phyloP scores from a whole-genome alignment of 2,329 filamentous ascomycete genomes.

The Arachnopeziza araneosa region DNA sequence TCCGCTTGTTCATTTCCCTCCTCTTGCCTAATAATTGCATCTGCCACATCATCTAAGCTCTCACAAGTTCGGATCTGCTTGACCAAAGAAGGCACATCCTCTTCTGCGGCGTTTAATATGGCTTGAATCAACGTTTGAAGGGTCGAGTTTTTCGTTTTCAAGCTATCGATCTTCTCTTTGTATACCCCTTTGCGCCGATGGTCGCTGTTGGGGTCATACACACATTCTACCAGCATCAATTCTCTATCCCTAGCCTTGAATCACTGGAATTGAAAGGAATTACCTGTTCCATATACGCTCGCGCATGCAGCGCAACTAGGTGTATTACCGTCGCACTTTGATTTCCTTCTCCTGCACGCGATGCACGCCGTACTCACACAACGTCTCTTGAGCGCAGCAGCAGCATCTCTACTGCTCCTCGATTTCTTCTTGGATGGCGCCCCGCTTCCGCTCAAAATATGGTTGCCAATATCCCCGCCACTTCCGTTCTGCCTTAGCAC shows the following conservation, averaged over 20 bases:
- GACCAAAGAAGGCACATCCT: constrained; percentile 78
- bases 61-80: constrained; percentile 83
- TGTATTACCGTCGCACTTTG: constrained; percentile 85
- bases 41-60: constrained; percentile 33
- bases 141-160: constrained; percentile 82
- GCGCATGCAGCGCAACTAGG: constrained; percentile 94
- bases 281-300: constrained; percentile 75
- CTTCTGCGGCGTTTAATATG: constrained; percentile 84
- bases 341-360: constrained; percentile 72
- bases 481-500: constrained; percentile 11
- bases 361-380: constrained; percentile 84
- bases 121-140: constrained; percentile 90
- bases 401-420: constrained; percentile 26
- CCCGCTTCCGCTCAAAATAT: constrained; percentile 4
- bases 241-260: background rate
- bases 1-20: constrained; percentile 30
- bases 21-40: constrained; percentile 29
- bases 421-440: constrained; percentile 26
- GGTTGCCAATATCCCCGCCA: constrained; percentile 5
- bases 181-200: constrained; percentile 96
- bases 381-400: constrained; percentile 51
- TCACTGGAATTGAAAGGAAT: constrained; percentile 3
- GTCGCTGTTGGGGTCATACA: constrained; percentile 95
- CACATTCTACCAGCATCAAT: constrained; percentile 50
- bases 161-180: constrained; percentile 82